Conservation (phyloP, 805 yeast species). For the Allodekkera sacchari region DNA sequence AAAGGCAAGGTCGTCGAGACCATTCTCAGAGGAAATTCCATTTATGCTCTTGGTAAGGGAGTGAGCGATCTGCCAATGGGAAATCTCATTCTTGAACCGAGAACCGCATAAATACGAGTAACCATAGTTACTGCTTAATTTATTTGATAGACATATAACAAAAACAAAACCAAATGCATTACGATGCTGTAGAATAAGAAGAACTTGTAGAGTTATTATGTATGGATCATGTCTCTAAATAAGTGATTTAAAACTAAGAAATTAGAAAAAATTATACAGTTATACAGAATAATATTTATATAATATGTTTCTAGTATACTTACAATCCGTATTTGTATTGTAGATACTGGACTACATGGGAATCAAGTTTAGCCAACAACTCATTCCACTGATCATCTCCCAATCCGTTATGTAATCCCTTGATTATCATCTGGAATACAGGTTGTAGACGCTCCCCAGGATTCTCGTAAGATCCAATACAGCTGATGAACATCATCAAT, state of each 20-base stretch:
- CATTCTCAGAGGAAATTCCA: constrained; percentile 64
- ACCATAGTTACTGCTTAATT: background rate
- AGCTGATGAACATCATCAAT: constrained; percentile 46
- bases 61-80: constrained; percentile 53
- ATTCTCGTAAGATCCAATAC: constrained; percentile 46
- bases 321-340: too few species aligned
- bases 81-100: constrained; percentile 48
- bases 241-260: too few species aligned
- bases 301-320: too few species aligned
- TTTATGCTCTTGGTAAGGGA: constrained; percentile 51
- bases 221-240: too few species aligned
- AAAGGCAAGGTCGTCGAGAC: constrained; percentile 76
- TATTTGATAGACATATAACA: constrained; percentile 9
- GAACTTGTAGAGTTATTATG: too few species aligned
- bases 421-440: constrained; percentile 35
- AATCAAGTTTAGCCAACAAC: constrained; percentile 16
- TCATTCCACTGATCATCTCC: constrained; percentile 30
- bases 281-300: too few species aligned
- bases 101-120: constrained; percentile 20
- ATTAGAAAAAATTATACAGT: too few species aligned
- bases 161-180: too few species aligned
- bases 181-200: too few species aligned
- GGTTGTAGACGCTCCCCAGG: constrained; percentile 40
- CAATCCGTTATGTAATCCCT: constrained; percentile 37
- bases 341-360: too few species aligned